Percentiles rank a stretch among this genome's conserved stretches.
Conservation (phyloP, 805 yeast species). For the Babjeviella inositovora region DNA sequence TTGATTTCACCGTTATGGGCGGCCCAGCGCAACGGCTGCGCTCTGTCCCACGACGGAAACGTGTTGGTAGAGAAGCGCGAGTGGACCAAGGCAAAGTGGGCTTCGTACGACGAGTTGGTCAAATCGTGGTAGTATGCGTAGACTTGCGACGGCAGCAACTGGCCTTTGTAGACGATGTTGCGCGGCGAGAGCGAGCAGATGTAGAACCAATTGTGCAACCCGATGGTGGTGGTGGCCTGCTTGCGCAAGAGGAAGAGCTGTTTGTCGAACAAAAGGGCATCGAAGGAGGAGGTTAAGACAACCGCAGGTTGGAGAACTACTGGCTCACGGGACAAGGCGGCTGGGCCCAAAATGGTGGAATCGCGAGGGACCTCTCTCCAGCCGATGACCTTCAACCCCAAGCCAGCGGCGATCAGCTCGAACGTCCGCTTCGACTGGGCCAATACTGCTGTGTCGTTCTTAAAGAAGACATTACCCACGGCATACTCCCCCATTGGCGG, state of each 20-base stretch:
- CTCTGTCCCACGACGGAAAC: slow-evolving; percentile 99
- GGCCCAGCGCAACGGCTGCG: slow-evolving; percentile 93
- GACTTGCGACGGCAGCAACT: slow-evolving; percentile 91
- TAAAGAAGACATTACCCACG: slow-evolving; percentile 87
- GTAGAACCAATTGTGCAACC: slow-evolving; percentile 94
- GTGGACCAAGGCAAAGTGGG: slow-evolving; percentile 92
- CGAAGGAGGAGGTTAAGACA: slow-evolving; percentile 36
- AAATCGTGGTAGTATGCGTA: slow-evolving; percentile 90
- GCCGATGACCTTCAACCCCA: slow-evolving; percentile 74
- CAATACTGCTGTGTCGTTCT: slow-evolving; percentile 58
- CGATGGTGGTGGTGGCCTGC: slow-evolving; percentile 80
- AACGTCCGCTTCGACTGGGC: slow-evolving; percentile 61
- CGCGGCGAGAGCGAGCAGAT: slow-evolving; percentile 82
- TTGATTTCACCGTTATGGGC: slow-evolving; percentile 99
- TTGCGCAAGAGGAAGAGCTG: slow-evolving; percentile 78
- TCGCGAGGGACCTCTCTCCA: slow-evolving; percentile 96
- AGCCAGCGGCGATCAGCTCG: slow-evolving; percentile 60
- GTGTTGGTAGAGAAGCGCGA: slow-evolving; percentile 96
- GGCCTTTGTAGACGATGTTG: slow-evolving; percentile 94
- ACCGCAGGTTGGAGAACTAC: slow-evolving; percentile 85
- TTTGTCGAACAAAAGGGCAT: slow-evolving; percentile 50
- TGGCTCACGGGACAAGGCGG: slow-evolving; percentile 89
- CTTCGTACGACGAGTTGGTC: slow-evolving; percentile 80
- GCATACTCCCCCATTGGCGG: slow-evolving; percentile 85
- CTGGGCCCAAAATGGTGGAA: slow-evolving; percentile 88